Base-by-base conservation (phyloP, 148 eudicot genomes). In the Arctostaphylos glauca region DNA sequence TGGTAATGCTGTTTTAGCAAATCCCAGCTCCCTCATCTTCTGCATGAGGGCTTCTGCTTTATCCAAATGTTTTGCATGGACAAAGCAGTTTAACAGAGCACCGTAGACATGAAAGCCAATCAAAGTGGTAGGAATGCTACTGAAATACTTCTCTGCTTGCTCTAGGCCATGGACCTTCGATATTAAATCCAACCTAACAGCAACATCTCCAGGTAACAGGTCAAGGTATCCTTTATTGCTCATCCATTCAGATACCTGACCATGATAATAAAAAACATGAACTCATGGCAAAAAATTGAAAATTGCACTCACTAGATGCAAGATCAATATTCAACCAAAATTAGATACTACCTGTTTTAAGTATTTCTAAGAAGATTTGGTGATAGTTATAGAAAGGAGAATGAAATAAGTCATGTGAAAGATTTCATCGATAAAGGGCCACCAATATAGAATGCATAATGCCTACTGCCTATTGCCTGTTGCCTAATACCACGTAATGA, bases 11-110 rank as follows among this genome's bases (percentile, higher is more conserved):
- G 41, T 64, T 50, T 19, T 47, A 43, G 56, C 23, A 62, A 84
- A 67, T 13, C 85, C 84, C 77, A 84, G 48, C 16, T 73, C 78
- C 75, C 81, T 82, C 76, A 88, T 81, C 80, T 82, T 82, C 82
- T 87, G 84, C 86, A 86, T 83, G 60, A 44, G 18, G 2, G 73
- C 43, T 55, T 90, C 92, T 47, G 90, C 85, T 80, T 90, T 88
- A 67, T 86, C 88, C 80, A 83, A 10, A 9, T 82, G 76, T 71
- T 84, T 86, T 5, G 67, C 62, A 7, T 59, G 62, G 44, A 86
- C 89, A 59, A 83, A 90, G 73, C 90, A 83, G 49, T 80, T 75
- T 47, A 90, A 53, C 55, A 90, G 87, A 79, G 92, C 90, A 64
- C 89, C 87, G 83, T 88, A 88, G 77, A 87, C 80, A 2, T 87